Evolutionary conservation across 495 filamentous ascomycete species (phyloP), one percentile per base, ranked within the genome.

Genomic region (Podospora pseudocomata): DNA sequence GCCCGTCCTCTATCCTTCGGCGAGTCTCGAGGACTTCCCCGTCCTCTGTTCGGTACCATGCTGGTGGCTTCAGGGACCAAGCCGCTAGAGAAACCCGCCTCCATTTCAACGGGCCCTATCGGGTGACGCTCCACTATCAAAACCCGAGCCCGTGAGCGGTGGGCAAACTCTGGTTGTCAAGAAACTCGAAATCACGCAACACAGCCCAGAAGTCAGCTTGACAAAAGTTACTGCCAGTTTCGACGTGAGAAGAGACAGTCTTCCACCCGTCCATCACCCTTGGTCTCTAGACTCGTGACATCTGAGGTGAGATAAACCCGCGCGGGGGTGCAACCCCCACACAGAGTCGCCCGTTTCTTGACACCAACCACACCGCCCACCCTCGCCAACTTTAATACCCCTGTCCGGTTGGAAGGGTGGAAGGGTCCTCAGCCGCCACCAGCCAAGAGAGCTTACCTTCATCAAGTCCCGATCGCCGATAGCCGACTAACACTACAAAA

Each of bases 391-490:
- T 5, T 57, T 23, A 23, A 23, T 26, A 58, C 55, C 55, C n/a
- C 55, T 26, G n/a, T 20, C 18, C n/a, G 4, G n/a, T 9, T 58
- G 4, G 60, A 63, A 18, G 11, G 15, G 18, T 44, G 23, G 23
- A 32, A 32, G 30, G 30, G 30, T 27, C 59, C 59, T 15, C 4
- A 28, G 16, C 30, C 13, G 19, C 19, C 54, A 2, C 11, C 5
- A 63, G 32, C 30, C 30, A 63, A 63, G 61, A 49, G 18, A 20
- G 55, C 55, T 58, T 58, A 58, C 55, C 23, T 58, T 26, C 55
- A 58, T 0, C 3, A 18, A 58, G 34, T 63, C 20, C 60, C 61
- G 61, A 63, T 63, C 61, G n/a, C 61, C 61, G 61, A 63, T 63
- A 44, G 20, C 61, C 61, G 61, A 63, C 61, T 20, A 9, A 13